Evolutionary conservation across 495 filamentous ascomycete species (phyloP), one percentile per base, ranked within the genome.

Genomic region (Neurospora terricola): DNA sequence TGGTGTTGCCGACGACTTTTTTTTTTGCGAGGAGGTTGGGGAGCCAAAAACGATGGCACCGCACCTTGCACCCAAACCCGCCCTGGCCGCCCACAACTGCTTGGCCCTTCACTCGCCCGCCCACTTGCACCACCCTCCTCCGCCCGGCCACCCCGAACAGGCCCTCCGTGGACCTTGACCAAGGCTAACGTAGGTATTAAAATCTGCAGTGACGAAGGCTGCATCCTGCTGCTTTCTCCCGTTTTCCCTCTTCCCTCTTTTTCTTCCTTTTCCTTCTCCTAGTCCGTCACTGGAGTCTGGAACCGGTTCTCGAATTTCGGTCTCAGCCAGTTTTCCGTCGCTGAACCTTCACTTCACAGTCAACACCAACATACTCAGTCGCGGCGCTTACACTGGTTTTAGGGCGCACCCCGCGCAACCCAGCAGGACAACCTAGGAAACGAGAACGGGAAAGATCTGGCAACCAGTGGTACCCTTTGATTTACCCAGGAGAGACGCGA

Each of bases 11-110:
- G 54, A 34, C 54, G 27, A 14, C 27, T 14, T 30, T 54, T 54
- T 62, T 62, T 12, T 73, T 75, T 43, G 48, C 27, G 77, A 74
- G 79, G 79, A 76, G 79, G 79, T 77, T 80, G 79, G 79, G 78
- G 71, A 18, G 30, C 21, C 36, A 75, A 73, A 74, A 42, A 71
- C 71, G 38, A 70, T 38, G 71, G 69, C 74, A 74, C 72, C 73
- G 76, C 75, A 73, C 74, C 73, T 71, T 74, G 73, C 40, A 71
- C 77, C 74, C 77, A 76, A 77, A 34, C 54, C 48, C 48, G 21
- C 48, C 23, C 48, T 59, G 48, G 48, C 23, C 23, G 23, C 48
- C 48, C 48, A 59, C 48, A 59, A 59, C 21, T 23, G 45, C 48
- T 27, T 59, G 48, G 45, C 45, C 11, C 45, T 54, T 45, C 6